Conservation (phyloP, 2,329 filamentous ascomycete species). For the Hypomyces perniciosus region DNA sequence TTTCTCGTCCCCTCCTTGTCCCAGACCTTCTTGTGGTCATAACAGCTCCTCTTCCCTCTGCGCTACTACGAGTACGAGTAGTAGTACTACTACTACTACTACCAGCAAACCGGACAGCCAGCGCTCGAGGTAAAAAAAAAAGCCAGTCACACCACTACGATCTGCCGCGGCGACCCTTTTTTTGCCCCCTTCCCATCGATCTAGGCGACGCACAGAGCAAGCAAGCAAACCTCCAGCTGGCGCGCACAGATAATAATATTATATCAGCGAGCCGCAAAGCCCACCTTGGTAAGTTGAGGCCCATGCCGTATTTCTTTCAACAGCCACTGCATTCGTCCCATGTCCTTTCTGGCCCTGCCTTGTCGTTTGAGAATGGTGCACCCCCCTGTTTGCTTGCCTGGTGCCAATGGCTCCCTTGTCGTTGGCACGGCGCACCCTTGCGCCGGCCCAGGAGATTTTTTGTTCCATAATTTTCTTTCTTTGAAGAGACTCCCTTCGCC, state of each 20-base stretch:
- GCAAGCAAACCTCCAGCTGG: not conserved
- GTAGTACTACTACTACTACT: not conserved
- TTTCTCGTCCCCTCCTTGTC: constrained; percentile 12
- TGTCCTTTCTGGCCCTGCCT: not conserved
- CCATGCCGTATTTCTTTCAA: not conserved
- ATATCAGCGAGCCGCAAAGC: not conserved
- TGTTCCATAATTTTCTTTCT: constrained; percentile 11
- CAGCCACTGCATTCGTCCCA: not conserved
- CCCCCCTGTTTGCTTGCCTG: constrained; percentile 12
- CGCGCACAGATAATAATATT: not conserved
- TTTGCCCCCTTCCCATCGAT: not conserved
- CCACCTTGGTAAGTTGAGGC: too few species aligned
- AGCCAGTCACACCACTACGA: not conserved
- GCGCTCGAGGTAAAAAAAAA: not conserved
- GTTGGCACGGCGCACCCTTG: constrained; percentile 15
- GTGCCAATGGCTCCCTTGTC: constrained; percentile 1
- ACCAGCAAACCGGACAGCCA: not conserved
- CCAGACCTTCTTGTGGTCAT: constrained; percentile 25
- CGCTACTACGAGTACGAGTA: not conserved
- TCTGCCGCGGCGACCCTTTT: not conserved
- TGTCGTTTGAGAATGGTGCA: not conserved
- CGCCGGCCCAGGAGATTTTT: constrained; percentile 15
- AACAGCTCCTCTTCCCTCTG: constrained; percentile 14
- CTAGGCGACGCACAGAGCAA: not conserved
- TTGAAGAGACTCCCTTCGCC: not conserved